Evolutionary conservation across 1,139 yeast genomes (phyloP).

Genomic region (Candida buenavistaensis): DNA sequence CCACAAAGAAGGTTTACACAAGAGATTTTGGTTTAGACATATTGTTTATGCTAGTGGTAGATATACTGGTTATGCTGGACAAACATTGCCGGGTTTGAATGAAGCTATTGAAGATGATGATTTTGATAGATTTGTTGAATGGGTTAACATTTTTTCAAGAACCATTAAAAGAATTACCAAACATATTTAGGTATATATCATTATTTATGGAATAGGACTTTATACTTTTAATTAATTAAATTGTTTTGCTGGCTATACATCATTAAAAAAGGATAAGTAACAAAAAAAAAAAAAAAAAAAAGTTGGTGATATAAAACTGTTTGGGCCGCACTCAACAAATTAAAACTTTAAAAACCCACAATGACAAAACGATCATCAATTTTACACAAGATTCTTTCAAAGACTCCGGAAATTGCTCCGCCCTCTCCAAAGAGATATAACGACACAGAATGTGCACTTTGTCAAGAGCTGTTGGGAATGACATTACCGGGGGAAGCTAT

Average conservation of each 20-base stretch:
- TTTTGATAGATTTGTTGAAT: constrained; percentile 49
- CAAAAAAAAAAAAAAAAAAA: no score
- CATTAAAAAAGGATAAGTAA: no score
- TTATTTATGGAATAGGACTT: no score
- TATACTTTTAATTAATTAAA: no score
- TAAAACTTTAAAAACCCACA: no score
- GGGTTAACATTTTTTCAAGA: constrained; percentile 54
- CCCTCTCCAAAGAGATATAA: constrained; percentile 9
- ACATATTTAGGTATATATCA: constrained; percentile 3
- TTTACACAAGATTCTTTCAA: no score
- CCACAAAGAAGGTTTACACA: constrained; percentile 59
- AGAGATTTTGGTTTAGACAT: constrained; percentile 85
- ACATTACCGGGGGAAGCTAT: constrained; percentile 23
- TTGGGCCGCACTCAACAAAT: no score
- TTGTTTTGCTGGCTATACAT: no score
- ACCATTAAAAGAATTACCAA: constrained; percentile 31
- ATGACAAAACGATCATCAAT: no score
- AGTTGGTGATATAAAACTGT: no score
- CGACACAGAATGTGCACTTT: constrained; percentile 26
- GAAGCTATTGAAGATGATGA: constrained; percentile 78
- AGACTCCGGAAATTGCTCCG: no score
- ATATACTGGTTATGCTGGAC: constrained; percentile 84
- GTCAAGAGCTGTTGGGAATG: constrained; percentile 23
- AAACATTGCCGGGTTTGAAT: constrained; percentile 72
- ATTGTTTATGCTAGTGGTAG: constrained; percentile 82